Evolutionary conservation across 2,329 filamentous ascomycete genomes (phyloP), one percentile per base, ranked within the genome.

Genomic region (Cryphonectria radicalis): DNA sequence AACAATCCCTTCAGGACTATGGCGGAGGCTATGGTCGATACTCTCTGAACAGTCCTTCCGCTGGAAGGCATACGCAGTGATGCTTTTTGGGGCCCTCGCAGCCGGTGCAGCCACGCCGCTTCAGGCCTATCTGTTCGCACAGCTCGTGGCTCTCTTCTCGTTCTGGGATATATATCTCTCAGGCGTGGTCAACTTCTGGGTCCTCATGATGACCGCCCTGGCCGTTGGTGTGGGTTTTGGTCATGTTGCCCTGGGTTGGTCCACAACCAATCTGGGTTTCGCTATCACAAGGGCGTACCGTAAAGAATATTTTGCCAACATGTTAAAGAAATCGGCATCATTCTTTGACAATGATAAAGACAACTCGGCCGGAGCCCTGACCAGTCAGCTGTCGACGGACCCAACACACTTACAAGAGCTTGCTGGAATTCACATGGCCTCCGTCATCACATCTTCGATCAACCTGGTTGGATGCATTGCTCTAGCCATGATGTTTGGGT

Each of bases 401-500:
- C 86, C 89, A 0, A 86, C 84, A 73, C 86, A 89, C 68, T 80
- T 91, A 1, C 88, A 90, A 76, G 57, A 68, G 57, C 60, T 68
- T 10, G 57, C 57, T n/a, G 67, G 67, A 11, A 63, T 68, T 22
- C 90, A 91, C 77, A 90, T 91, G 87, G 85, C 89, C 1, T 84
- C 92, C 67, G 86, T 88, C 5, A 84, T 84, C 72, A 88, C 91
- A 35, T 89, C 90, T 11, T 77, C 91, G 17, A 90, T 93, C 76
- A 92, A 62, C 22, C 32, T 68, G 3, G 8, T 68, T 3, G 67
- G 59, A 32, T 89, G 87, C 22, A 79, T 93, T 19, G 82, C 86
- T 40, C 90, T 94, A 63, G 85, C 90, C 0, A 93, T 93, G 75
- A 83, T 86, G 14, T 93, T 91, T 76, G 91, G 91, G 0, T 95